These are phyloP conservation scores for Alternaria burnsii DNA, from an alignment of 2,329 filamentous ascomycete genomes.

Conservation along the genomic window DNA sequence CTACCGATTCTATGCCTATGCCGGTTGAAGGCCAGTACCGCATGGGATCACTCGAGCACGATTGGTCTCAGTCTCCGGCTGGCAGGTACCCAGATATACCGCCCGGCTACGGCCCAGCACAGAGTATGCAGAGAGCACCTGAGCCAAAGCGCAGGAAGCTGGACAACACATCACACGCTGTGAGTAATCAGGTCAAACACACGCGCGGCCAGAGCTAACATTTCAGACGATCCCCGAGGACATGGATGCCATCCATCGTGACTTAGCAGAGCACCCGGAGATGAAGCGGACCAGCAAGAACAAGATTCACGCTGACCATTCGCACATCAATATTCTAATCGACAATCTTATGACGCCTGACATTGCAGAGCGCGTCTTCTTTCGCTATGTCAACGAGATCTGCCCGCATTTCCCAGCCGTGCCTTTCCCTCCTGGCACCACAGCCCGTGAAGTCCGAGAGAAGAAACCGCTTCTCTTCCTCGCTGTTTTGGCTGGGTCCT, in stretches of 20 bases:
- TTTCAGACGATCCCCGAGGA: conserved; percentile 47
- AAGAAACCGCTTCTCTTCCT: conserved; percentile 69
- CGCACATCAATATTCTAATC: conserved; percentile 50
- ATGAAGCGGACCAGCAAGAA: conserved; percentile 44
- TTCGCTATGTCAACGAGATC: conserved; percentile 64
- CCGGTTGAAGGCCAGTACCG: conserved; percentile 37
- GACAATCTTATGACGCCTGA: conserved; percentile 61
- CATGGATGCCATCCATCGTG: conserved; percentile 50
- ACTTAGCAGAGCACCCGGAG: conserved; percentile 47
- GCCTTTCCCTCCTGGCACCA: conserved; percentile 63
- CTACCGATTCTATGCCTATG: conserved; percentile 18
- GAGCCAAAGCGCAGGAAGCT: conserved; percentile 47
- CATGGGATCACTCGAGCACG: conserved; percentile 39
- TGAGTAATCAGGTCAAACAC: conserved; percentile 21
- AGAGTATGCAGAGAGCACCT: conserved; percentile 40
- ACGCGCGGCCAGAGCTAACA: conserved; percentile 8
- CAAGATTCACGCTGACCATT: conserved; percentile 45
- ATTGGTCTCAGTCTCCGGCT: conserved; percentile 35
- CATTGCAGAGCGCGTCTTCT: conserved; percentile 64
- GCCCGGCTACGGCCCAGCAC: conserved; percentile 44
- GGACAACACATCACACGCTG: conserved; percentile 36
- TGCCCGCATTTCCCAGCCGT: conserved; percentile 66
- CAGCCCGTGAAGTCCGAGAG: conserved; percentile 63
- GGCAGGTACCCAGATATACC: conserved; percentile 38
- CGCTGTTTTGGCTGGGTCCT: conserved; percentile 64